Percentiles rank a stretch among this genome's conserved stretches.
phyloP scores from a whole-genome alignment of 2,329 filamentous ascomycete genomes.

The Penicillium fuscoglaucum region DNA sequence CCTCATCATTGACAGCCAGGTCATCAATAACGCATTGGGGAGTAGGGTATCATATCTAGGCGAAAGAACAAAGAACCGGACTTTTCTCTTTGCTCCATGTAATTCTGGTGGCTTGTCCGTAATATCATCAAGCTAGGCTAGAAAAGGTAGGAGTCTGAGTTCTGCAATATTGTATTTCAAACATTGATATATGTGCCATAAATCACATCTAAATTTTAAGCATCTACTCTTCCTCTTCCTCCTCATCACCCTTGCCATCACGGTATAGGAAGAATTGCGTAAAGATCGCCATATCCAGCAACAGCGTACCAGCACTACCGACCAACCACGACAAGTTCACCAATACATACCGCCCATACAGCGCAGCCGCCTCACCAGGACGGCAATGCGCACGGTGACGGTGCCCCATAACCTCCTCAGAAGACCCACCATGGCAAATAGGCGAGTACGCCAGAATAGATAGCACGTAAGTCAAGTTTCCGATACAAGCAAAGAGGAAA shows the following conservation, averaged over 20 bases:
- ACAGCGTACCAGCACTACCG: slow-evolving; percentile 82
- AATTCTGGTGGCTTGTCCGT: not conserved
- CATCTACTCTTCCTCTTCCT: slow-evolving; percentile 14
- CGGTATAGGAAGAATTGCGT: slow-evolving; percentile 87
- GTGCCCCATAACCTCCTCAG: slow-evolving; percentile 22
- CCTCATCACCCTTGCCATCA: slow-evolving; percentile 30
- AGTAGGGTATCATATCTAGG: not conserved
- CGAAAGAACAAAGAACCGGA: not conserved
- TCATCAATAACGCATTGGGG: not conserved
- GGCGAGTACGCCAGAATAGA: slow-evolving; percentile 90
- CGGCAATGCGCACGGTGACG: slow-evolving; percentile 51
- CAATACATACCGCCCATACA: slow-evolving; percentile 80
- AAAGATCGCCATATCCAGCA: slow-evolving; percentile 84
- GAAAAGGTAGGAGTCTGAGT: not conserved
- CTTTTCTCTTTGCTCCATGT: not conserved
- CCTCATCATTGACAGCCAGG: not conserved
- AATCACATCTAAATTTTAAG: not conserved
- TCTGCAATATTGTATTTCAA: not conserved
- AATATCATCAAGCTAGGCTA: not conserved
- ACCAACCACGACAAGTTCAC: slow-evolving; percentile 90
- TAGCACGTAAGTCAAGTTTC: slow-evolving; percentile 89
- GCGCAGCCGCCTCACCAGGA: slow-evolving; percentile 61
- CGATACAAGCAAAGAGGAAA: slow-evolving; percentile 93
- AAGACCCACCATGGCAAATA: slow-evolving; percentile 50
- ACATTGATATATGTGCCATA: not conserved